Evolutionary conservation across 257 asterid genomes (phyloP), one percentile per base, ranked within the genome.

Genomic region (Salvia miltiorrhiza): DNA sequence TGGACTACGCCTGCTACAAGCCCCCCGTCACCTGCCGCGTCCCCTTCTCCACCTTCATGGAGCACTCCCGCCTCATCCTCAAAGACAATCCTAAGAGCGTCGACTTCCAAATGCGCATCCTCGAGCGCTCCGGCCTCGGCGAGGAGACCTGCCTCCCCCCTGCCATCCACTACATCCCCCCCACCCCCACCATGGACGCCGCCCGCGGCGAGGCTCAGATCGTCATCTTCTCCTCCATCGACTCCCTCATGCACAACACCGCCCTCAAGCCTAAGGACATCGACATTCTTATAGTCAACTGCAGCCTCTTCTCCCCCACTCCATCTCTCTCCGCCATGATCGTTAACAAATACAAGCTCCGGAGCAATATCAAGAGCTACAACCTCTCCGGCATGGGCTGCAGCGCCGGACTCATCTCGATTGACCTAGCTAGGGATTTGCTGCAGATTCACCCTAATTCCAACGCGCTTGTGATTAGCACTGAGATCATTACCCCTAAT

Each of bases 351-450:
- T 86, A 81, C 73, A 79, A 81, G 71, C 60, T 86, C 14, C 52
- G 88, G 13, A 83, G 88, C 44, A 86, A 86, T 4, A 67, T 86
- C 13, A 83, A 79, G 76, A 77, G 85, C 72, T 76, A 23, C 1
- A 82, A 82, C 2, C 80, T 85, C 20, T 82, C 88, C 48, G 88
- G 91, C 3, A 86, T 86, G 87, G 88, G 92, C 5, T 86, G 92
- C 73, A 83, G 88, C 50, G 92, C 92, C 0, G 92, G 92, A 0
- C 7, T 86, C 5, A 79, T 86, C 4, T 83, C 92, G 0, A 79
- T 86, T 1, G 85, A 86, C 21, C 53, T 86, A 9, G 92, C 92
- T 0, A 32, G 86, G 1, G 92, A 86, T 21, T 54, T 83, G 8
- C 88, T 86, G 1, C 88, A 81, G 10, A 76, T 79, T 0, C 85